Conservation (phyloP, 2,329 filamentous ascomycete species). For the Fusarium drepaniforme region DNA sequence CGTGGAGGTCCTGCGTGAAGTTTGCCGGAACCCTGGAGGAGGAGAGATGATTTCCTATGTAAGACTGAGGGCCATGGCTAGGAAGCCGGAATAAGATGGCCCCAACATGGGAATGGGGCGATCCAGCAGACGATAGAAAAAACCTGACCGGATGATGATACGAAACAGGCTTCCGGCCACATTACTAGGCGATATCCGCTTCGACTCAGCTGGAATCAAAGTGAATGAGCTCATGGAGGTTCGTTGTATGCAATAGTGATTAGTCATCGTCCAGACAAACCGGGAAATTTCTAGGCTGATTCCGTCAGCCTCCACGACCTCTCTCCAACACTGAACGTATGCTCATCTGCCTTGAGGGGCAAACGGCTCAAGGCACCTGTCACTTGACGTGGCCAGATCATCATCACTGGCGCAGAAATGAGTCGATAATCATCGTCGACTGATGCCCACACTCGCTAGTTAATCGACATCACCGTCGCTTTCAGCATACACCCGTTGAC, state of each 20-base stretch:
- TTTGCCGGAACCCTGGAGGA: conserved; percentile 68
- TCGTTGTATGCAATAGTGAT: conserved; percentile 35
- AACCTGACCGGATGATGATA: neutral
- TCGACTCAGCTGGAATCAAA: neutral
- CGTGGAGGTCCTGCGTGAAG: conserved; percentile 64
- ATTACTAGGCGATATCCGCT: neutral
- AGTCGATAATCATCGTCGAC: neutral
- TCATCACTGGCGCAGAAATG: neutral
- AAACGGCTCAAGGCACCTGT: conserved; percentile 37
- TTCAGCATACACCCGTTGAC: conserved; percentile 3
- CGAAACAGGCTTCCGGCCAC: neutral
- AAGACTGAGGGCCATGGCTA: conserved; percentile 62
- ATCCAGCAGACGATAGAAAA: neutral
- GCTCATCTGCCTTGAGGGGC: conserved; percentile 26
- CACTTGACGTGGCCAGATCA: conserved; percentile 38
- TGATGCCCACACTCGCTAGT: neutral
- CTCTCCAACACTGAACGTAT: conserved; percentile 1
- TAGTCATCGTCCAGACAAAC: conserved; percentile 35
- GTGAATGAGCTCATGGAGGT: neutral
- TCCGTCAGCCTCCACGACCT: conserved; percentile 28
- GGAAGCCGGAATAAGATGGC: conserved; percentile 47
- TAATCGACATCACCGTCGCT: conserved; percentile 13
- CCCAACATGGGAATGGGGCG: neutral
- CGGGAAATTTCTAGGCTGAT: conserved; percentile 42
- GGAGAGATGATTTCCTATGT: conserved; percentile 68